Evolutionary conservation across 345 rosid species (phyloP).

Genomic region (Boechera retrofracta): DNA sequence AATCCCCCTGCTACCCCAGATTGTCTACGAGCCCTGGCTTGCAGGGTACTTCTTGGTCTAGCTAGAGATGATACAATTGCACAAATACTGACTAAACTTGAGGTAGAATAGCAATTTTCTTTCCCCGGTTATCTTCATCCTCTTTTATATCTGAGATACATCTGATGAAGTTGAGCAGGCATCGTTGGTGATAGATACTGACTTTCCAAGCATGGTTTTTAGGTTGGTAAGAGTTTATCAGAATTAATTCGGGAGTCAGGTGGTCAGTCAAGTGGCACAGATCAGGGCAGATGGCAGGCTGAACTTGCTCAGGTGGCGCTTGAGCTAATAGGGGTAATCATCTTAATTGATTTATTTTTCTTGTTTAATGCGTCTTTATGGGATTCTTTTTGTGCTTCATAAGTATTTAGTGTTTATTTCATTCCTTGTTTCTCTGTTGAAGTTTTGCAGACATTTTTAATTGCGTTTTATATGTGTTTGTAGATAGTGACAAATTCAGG

Average conservation of each 20-base stretch:
- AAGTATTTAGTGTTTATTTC: constrained; percentile 14
- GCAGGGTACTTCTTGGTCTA: constrained; percentile 95
- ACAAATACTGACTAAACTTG: constrained; percentile 95
- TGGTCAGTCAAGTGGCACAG: constrained; percentile 76
- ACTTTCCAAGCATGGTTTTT: constrained; percentile 33
- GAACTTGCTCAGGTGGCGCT: constrained; percentile 95
- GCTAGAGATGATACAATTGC: constrained; percentile 98
- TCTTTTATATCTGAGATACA: constrained; percentile 20
- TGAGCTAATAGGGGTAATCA: constrained; percentile 87
- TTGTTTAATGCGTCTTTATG: background rate
- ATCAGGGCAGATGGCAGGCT: constrained; percentile 94
- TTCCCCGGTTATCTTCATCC: constrained; percentile 12
- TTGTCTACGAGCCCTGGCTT: constrained; percentile 93
- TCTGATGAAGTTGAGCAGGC: constrained; percentile 29
- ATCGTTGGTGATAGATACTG: constrained; percentile 17
- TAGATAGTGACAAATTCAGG: constrained; percentile 98
- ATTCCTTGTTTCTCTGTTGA: constrained; percentile 13
- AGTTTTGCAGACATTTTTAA: constrained; percentile 15
- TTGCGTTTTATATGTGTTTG: constrained; percentile 39
- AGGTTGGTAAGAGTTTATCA: constrained; percentile 97
- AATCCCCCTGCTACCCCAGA: constrained; percentile 86
- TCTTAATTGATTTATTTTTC: constrained; percentile 20
- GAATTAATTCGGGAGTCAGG: constrained; percentile 95
- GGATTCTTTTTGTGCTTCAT: constrained; percentile 27
- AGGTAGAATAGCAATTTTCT: constrained; percentile 54